Base-by-base conservation (phyloP, 139 green algal species). In the Chlamydomonas incerta region DNA sequence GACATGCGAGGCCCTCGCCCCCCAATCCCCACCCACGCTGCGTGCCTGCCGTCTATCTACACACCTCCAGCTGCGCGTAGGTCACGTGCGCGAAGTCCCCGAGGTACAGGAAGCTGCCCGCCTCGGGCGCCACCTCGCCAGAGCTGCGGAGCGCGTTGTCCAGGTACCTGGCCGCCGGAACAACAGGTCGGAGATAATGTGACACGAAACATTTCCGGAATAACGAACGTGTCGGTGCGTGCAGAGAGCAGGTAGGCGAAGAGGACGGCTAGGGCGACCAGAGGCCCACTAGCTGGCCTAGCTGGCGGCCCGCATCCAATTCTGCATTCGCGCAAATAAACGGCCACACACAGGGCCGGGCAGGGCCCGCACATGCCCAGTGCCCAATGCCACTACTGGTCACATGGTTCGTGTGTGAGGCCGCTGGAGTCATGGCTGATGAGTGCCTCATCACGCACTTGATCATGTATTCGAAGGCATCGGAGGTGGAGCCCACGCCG, bases 51-150 rank as follows among this genome's bases (percentile, higher is more conserved):
- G n/a, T n/a, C n/a, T n/a, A n/a, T n/a, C n/a, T n/a, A n/a, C n/a
- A n/a, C 37, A 75, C 41, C 70, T 75, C 11, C 24, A 75, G 37
- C 37, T 75, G 70, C 24, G 70, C 70, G 37, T 75, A 75, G 3
- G 70, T 75, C 20, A 75, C 35, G 41, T 75, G 70, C 26, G 70
- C 70, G 2, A 75, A 75, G 70, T 75, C 70, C 5, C 70, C 70
- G 23, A 75, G 70, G 70, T 75, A 75, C 37, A 75, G 37, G 70
- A 75, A 75, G 23, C 23, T 60, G 37, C 70, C 70, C 23, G 70
- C 70, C 41, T 75, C 70, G 24, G 70, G 70, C 15, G 33, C 6
- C 10, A 75, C 70, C 70, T 75, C 70, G 6, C 11, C 14, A 2
- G 8, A 26, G 13, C 31, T 26, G 9, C 37, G 70, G 37, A 58